Conservation (phyloP, 1,284 basidiomycete genomes). For the Meripilus lineatus region DNA sequence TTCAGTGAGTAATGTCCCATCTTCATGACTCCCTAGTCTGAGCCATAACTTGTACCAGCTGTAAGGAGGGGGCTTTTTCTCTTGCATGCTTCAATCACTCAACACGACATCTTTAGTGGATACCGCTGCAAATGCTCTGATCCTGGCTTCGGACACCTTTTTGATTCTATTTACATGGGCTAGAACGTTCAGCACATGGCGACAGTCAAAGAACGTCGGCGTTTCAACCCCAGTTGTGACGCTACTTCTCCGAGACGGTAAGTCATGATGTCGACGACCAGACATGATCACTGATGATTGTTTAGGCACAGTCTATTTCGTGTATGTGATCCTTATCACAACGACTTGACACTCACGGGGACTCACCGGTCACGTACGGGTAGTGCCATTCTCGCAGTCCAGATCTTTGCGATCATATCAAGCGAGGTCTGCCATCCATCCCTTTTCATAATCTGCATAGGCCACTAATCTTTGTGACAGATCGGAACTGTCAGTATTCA, state of each 20-base stretch:
- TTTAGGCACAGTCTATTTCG: background rate
- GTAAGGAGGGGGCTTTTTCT: background rate
- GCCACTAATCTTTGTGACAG: background rate
- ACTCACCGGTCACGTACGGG: background rate
- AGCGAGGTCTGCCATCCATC: slow-evolving; percentile 7
- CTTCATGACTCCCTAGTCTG: background rate
- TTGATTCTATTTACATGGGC: slow-evolving; percentile 19
- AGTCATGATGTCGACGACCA: background rate
- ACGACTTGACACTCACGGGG: background rate
- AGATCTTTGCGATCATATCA: slow-evolving; percentile 15
- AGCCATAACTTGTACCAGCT: background rate
- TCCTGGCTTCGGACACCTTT: slow-evolving; percentile 11
- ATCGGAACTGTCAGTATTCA: background rate
- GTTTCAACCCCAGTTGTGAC: slow-evolving; percentile 14
- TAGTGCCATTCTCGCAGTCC: slow-evolving; percentile 14
- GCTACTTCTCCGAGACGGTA: slow-evolving; percentile 20
- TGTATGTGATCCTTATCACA: slow-evolving; percentile 2
- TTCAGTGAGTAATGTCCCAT: background rate
- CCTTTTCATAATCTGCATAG: background rate
- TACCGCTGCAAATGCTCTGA: background rate
- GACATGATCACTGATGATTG: background rate
- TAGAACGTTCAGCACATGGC: slow-evolving; percentile 16
- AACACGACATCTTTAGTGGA: background rate
- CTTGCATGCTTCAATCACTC: background rate
- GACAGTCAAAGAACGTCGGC: slow-evolving; percentile 14